Percentiles rank a stretch among this genome's conserved stretches.
phyloP scores from a whole-genome alignment of 2,329 filamentous ascomycete genomes.

The Alternaria brassicicola region DNA sequence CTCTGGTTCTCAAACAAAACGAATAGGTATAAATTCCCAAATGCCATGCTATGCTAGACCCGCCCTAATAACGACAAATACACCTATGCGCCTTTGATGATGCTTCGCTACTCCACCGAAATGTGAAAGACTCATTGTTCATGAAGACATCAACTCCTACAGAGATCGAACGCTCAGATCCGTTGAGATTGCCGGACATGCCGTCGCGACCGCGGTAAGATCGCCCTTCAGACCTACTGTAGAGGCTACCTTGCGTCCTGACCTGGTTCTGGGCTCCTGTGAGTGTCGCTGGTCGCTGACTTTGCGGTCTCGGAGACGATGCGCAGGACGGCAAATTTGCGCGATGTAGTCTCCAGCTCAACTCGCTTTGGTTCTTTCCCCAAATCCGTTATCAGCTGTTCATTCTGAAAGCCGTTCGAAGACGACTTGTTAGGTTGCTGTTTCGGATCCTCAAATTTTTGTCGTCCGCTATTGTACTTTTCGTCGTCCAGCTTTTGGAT shows the following conservation, averaged over 20 bases:
- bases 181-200: not conserved
- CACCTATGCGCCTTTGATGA: too few species aligned
- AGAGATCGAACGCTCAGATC: too few species aligned
- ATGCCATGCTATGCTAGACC: not conserved
- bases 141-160: not conserved
- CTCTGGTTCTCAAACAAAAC: not conserved
- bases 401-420: accelerated
- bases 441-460: not conserved
- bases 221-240: not conserved
- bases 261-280: not conserved
- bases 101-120: not conserved
- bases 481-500: not conserved
- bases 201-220: not conserved
- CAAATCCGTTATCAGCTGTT: too few species aligned
- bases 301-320: not conserved
- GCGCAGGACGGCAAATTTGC: not conserved
- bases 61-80: not conserved
- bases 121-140: not conserved
- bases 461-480: not conserved
- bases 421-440: not conserved
- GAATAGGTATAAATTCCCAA: not conserved
- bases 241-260: not conserved
- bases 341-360: not conserved
- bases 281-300: not conserved
- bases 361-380: not conserved